Base-by-base conservation (phyloP, 441 rosid genomes). In the Adansonia madagascariensis region DNA sequence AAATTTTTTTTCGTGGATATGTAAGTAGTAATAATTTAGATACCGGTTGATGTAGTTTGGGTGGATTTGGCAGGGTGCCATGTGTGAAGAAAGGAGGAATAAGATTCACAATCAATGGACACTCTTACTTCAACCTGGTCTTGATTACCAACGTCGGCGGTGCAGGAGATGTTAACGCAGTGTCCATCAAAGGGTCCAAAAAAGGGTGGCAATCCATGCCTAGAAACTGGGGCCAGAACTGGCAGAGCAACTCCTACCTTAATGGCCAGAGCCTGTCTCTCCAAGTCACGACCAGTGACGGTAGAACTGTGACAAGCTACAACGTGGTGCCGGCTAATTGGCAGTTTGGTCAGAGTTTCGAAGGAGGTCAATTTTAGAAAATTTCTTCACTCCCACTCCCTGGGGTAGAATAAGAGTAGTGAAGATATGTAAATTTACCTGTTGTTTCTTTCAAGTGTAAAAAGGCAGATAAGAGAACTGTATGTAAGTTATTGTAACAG, bases 201-300 rank as follows among this genome's bases (percentile, higher is more conserved):
- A 79, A 84, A 5, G 79, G 87, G 6, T 86, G 87, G 89, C 87
- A 80, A 55, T 1, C 86, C 10, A 81, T 86, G 84, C 82, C 86
- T 3, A 80, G 89, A 57, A 86, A 86, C 63, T 84, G 85, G 87
- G 89, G 89, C 8, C 87, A 86, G 56, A 84, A 84, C 24, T 86
- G 89, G 89, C 87, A 82, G 70, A 86, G 86, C 79, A 82, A 77
- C 68, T 72, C 83, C 3, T 72, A 75, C 66, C 84, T 86, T 0
- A 81, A 82, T 56, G 89, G 86, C 0, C 87, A 84, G 35, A 70
- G 79, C 55, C 83, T 86, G 17, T 82, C 86, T 4, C 82, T 86
- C 61, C 75, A 43, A 43, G 83, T 81, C 17, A 77, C 80, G 66
- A 59, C 73, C 68, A 64, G 81, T 39, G 79, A 75, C 14, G 79